Percentiles rank a stretch among this genome's conserved stretches.
phyloP scores from a whole-genome alignment of 805 yeast species.

The Spathaspora hagerdaliae region DNA sequence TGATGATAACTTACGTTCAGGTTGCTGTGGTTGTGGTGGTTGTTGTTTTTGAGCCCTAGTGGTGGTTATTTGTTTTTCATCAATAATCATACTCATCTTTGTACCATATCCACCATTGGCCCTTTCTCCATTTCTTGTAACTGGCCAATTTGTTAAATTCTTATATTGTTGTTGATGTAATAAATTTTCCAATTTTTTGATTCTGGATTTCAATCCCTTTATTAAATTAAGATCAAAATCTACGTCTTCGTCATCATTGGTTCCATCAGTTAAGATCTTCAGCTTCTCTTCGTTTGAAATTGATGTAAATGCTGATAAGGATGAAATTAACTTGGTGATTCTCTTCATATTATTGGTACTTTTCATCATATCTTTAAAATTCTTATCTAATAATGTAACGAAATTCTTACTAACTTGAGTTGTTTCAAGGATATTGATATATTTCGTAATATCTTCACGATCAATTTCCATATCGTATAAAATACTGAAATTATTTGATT shows the following conservation, averaged over 20 bases:
- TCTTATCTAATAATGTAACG: constrained; percentile 37
- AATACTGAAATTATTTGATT: constrained; percentile 21
- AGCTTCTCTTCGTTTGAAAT: constrained; percentile 15
- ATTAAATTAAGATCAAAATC: constrained; percentile 40
- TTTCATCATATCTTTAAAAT: constrained; percentile 42
- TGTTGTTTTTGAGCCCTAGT: too few relatives aligned
- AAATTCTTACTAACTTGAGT: constrained; percentile 25
- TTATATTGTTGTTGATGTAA: constrained; percentile 70
- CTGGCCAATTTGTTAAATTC: constrained; percentile 47
- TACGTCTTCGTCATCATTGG: constrained; percentile 14
- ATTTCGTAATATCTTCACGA: constrained; percentile 28
- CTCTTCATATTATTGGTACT: constrained; percentile 35
- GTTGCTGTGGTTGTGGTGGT: constrained; percentile 2
- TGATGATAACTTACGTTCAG: too few relatives aligned
- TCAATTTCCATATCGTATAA: constrained; percentile 32
- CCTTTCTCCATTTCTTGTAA: constrained; percentile 16
- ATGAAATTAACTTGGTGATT: constrained; percentile 26
- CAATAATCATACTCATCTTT: constrained; percentile 15
- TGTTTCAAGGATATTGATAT: constrained; percentile 21
- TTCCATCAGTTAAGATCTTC: constrained; percentile 8
- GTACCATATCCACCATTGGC: not conserved
- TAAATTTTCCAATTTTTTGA: constrained; percentile 71
- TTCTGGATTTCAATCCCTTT: constrained; percentile 65
- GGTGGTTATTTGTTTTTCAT: constrained; percentile 4
- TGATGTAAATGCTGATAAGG: constrained; percentile 25